phyloP scores from a whole-genome alignment of 306 rosid genomes.

The Delonix regia region DNA sequence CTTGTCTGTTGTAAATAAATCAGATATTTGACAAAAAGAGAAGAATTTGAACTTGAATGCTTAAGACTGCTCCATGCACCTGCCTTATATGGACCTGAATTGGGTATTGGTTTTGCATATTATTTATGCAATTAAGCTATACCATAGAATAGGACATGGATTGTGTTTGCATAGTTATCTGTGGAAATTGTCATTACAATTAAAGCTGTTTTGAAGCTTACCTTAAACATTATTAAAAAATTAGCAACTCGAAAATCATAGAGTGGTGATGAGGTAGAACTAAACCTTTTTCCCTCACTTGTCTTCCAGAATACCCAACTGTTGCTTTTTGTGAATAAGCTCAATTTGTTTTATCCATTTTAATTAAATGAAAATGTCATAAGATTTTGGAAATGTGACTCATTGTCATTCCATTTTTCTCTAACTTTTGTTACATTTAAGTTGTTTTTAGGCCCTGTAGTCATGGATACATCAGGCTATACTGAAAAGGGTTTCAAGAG shows the following conservation, averaged over 20 bases:
- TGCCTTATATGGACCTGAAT: not conserved
- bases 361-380: conserved; percentile 18
- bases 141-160: not conserved
- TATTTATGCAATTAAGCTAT: not conserved
- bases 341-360: conserved; percentile 9
- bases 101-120: not conserved
- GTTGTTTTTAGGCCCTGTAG: conserved; percentile 80
- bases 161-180: not conserved
- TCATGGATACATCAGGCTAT: conserved; percentile 83
- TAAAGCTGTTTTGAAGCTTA: conserved; percentile 12
- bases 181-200: not conserved
- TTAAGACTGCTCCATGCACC: not conserved
- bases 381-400: conserved; percentile 2
- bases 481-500: conserved; percentile 96
- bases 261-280: conserved; percentile 20
- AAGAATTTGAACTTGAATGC: not conserved
- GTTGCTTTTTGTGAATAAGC: not conserved
- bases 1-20: not conserved
- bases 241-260: conserved; percentile 18
- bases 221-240: not conserved
- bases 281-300: not conserved
- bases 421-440: conserved; percentile 34
- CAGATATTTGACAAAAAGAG: not conserved
- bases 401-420: not conserved
- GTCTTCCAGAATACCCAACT: not conserved